phyloP scores from a whole-genome alignment of 1,284 basidiomycete genomes.

The Microbotryomycetes sp. region DNA sequence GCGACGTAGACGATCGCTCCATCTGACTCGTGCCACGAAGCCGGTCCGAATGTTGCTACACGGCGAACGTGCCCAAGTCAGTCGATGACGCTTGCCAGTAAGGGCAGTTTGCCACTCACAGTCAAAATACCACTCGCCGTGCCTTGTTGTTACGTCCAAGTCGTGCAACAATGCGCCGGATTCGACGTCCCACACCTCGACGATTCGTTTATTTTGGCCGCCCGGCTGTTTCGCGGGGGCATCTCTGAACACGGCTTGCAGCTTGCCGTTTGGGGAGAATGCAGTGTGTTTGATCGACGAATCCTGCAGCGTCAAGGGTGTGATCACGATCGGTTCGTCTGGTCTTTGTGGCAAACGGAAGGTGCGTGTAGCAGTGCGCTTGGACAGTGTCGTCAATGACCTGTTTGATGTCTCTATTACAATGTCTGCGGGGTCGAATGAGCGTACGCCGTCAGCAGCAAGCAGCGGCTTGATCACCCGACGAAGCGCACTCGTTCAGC shows the following conservation, averaged over 20 bases:
- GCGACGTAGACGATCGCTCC: constrained; percentile 27
- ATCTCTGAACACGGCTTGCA: constrained; percentile 10
- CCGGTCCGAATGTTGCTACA: constrained; percentile 26
- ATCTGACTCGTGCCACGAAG: constrained; percentile 14
- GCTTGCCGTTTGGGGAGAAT: constrained; percentile 7
- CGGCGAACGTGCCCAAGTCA: too few relatives aligned
- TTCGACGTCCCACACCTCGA: constrained; percentile 55
- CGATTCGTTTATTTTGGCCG: constrained; percentile 47
- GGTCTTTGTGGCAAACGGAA: background rate
- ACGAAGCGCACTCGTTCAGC: background rate
- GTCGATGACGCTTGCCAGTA: too few relatives aligned
- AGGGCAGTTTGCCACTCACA: too few relatives aligned
- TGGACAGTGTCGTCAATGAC: constrained; percentile 12
- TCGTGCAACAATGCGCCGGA: constrained; percentile 44
- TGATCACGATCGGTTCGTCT: background rate
- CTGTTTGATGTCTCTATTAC: constrained; percentile 8
- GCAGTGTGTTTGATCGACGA: constrained; percentile 11
- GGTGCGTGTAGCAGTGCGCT: constrained; percentile 1
- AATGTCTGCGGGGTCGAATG: background rate
- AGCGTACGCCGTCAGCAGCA: background rate
- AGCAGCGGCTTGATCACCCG: background rate
- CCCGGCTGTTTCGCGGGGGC: constrained; percentile 16
- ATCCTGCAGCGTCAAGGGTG: background rate
- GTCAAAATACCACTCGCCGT: constrained; percentile 57
- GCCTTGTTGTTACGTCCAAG: constrained; percentile 52